These are phyloP conservation scores for Pythium diclinum DNA, from an alignment of 352 stramenopile species.

Conservation along the genomic window DNA sequence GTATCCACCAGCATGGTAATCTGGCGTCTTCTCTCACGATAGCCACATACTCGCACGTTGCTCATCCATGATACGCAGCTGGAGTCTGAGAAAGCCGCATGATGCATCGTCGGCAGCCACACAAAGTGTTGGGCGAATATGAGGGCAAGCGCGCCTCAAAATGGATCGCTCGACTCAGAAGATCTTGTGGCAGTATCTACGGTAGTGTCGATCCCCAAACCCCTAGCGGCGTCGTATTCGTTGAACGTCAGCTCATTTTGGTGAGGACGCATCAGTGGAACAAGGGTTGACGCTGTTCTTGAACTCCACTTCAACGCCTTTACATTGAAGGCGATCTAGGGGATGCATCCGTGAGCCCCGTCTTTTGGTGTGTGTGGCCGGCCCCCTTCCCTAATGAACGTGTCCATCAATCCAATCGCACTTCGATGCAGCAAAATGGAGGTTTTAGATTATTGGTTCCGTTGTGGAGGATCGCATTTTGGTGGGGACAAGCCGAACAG, in stretches of 20 bases:
- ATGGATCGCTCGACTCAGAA: too few species aligned
- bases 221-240: neutral
- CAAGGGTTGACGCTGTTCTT: conserved; percentile 5
- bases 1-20: neutral
- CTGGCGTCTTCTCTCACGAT: neutral
- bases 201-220: neutral
- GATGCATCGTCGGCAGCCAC: too few species aligned
- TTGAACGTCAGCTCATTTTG: neutral
- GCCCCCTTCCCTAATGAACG: neutral
- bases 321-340: conserved; percentile 8
- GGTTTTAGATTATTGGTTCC: too few species aligned
- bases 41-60: neutral
- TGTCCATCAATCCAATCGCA: neutral
- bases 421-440: neutral
- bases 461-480: neutral
- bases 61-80: neutral
- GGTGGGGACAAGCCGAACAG: neutral
- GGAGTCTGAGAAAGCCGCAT: too few species aligned
- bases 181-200: too few species aligned
- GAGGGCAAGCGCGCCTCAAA: too few species aligned
- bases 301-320: conserved; percentile 1
- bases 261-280: neutral
- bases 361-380: neutral
- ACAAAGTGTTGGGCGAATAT: too few species aligned
- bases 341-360: neutral